A percentile compares a stretch with the other conserved stretches of the same genome.
phyloP scores from a whole-genome alignment of 2,329 filamentous ascomycete genomes.

The Rhinocladiella mackenziei region DNA sequence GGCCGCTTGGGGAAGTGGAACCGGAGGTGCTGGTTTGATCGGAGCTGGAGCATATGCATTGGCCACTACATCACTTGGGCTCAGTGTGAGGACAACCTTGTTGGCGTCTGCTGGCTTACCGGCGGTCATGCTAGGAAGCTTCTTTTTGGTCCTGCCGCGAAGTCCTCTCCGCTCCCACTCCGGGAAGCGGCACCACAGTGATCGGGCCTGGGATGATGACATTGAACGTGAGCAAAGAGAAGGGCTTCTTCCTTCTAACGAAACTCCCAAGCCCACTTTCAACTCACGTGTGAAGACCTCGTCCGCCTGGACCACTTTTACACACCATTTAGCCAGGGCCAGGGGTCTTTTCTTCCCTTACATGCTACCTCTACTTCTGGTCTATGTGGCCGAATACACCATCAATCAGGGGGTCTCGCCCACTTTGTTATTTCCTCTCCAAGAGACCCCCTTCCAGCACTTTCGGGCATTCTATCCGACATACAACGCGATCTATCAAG shows the following conservation, averaged over 20 bases:
- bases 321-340: slow-evolving; percentile 60
- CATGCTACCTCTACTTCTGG: slow-evolving; percentile 86
- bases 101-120: slow-evolving; percentile 76
- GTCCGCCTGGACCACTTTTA: slow-evolving; percentile 39
- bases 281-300: slow-evolving; percentile 3
- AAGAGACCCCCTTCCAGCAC: slow-evolving; percentile 69
- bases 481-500: slow-evolving; percentile 90
- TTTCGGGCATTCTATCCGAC: slow-evolving; percentile 90
- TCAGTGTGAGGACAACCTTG: slow-evolving; percentile 70
- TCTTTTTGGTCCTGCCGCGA: slow-evolving; percentile 74
- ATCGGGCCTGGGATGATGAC: slow-evolving; percentile 39
- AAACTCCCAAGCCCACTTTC: slow-evolving; percentile 16
- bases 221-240: slow-evolving; percentile 31
- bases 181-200: slow-evolving; percentile 41
- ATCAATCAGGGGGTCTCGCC: slow-evolving; percentile 95
- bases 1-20: slow-evolving; percentile 88
- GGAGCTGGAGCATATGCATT: slow-evolving; percentile 85
- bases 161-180: slow-evolving; percentile 55
- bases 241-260: slow-evolving; percentile 33
- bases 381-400: slow-evolving; percentile 94
- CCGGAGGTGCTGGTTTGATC: slow-evolving; percentile 79
- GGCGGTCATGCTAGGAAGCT: slow-evolving; percentile 73
- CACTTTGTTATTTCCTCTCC: slow-evolving; percentile 79
- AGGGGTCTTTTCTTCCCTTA: slow-evolving; percentile 68
- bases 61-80: slow-evolving; percentile 72